Percentiles rank a stretch among this genome's conserved stretches.
These are phyloP conservation scores for Trichoderma lentiforme DNA, from an alignment of 2,329 filamentous ascomycete species.

Conservation along the genomic window DNA sequence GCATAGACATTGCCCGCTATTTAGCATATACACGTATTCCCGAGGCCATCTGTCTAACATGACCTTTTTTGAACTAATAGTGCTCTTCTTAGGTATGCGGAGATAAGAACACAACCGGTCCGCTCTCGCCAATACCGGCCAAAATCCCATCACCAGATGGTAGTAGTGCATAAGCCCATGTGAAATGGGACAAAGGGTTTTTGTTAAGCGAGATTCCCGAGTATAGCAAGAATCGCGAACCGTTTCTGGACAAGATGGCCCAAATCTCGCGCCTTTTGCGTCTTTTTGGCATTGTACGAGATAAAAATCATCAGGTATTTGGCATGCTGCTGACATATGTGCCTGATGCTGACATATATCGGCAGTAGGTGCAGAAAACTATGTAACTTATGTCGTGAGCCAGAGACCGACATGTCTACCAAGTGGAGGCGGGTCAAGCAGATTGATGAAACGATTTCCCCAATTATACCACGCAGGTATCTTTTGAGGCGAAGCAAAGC, in stretches of 20 bases:
- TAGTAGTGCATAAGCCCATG: background rate
- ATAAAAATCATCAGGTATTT: background rate
- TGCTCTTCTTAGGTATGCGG: background rate
- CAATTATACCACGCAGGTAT: background rate
- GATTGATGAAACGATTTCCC: background rate
- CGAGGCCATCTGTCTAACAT: too few species aligned
- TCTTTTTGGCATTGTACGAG: background rate
- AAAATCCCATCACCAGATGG: background rate
- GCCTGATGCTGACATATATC: background rate
- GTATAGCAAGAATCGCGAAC: background rate
- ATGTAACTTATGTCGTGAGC: background rate
- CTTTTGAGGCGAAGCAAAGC: background rate
- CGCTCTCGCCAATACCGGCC: background rate
- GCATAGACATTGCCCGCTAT: too few species aligned
- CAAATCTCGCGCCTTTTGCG: background rate
- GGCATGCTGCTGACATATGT: too few species aligned
- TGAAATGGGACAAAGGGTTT: background rate
- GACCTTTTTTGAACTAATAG: background rate
- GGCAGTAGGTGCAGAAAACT: background rate
- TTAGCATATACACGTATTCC: rapidly evolving
- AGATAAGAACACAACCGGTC: background rate
- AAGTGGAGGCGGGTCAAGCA: background rate
- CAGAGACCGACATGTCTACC: background rate
- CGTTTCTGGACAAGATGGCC: background rate
- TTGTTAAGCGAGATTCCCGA: background rate